These are phyloP conservation scores for Dalbergia cochinchinensis DNA, from an alignment of 306 rosid genomes.

Conservation along the genomic window DNA sequence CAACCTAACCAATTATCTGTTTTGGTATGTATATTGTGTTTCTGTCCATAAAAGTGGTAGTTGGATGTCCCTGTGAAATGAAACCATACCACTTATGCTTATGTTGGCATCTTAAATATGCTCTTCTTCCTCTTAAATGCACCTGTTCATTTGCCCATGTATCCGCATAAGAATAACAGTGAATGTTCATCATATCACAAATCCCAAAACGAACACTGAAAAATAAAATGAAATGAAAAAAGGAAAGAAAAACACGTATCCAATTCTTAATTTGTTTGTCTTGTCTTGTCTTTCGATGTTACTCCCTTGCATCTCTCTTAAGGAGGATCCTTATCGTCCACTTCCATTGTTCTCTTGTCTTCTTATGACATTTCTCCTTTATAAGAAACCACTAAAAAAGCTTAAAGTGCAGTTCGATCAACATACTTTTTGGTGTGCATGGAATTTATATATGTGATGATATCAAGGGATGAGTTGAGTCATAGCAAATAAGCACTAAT, in stretches of 20 bases:
- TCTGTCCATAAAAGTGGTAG: conserved; percentile 58
- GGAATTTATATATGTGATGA: too few species aligned
- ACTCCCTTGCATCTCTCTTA: not conserved
- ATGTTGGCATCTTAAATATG: conserved; percentile 50
- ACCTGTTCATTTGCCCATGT: conserved; percentile 33
- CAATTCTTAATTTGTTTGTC: not conserved
- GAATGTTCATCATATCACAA: conserved; percentile 1
- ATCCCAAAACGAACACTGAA: not conserved
- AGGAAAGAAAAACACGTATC: not conserved
- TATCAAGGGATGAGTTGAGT: not conserved
- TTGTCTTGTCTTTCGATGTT: too few species aligned
- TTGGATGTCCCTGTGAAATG: conserved; percentile 56
- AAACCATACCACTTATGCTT: conserved; percentile 51
- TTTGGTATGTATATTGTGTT: conserved; percentile 60
- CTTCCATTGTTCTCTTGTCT: conserved; percentile 10
- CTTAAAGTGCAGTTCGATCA: not conserved
- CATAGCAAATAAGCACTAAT: not conserved
- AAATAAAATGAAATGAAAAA: too few species aligned
- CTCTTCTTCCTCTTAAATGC: conserved; percentile 43
- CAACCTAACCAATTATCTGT: conserved; percentile 47
- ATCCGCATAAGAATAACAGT: not conserved
- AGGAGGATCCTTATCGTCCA: conserved; percentile 7
- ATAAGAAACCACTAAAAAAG: conserved; percentile 1
- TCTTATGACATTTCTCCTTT: not conserved
- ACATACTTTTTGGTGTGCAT: not conserved